Conservation (phyloP, 495 filamentous ascomycete species). For the Pyrenula massariospora region DNA sequence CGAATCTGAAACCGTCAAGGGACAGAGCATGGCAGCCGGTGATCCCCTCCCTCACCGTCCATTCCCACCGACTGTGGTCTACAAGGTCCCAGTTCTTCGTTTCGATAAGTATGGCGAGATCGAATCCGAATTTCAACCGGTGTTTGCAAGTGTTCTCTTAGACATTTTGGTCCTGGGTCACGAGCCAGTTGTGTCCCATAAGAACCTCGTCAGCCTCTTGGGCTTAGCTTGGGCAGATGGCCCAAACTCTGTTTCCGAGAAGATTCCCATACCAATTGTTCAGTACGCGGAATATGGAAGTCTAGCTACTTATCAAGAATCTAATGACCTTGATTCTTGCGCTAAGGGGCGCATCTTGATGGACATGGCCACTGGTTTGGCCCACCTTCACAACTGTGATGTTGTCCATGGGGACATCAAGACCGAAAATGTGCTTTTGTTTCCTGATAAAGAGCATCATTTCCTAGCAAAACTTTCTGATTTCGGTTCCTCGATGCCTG, state of each 20-base stretch:
- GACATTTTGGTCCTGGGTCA: neutral
- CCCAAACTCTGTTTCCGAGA: neutral
- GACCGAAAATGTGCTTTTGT: slow-evolving; percentile 20
- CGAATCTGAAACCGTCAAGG: too few species aligned
- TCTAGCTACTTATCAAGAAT: neutral
- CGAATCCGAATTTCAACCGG: too few species aligned
- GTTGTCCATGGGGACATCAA: slow-evolving; percentile 23
- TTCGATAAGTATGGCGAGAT: too few species aligned
- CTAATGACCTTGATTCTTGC: neutral
- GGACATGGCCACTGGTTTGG: neutral
- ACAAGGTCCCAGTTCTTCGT: too few species aligned
- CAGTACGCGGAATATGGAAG: neutral
- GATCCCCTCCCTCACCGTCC: too few species aligned
- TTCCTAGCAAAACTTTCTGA: slow-evolving; percentile 16
- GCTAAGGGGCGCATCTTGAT: neutral
- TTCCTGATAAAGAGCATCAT: slow-evolving; percentile 4
- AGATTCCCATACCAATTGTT: neutral
- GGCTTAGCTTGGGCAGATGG: neutral
- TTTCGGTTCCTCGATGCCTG: slow-evolving; percentile 15
- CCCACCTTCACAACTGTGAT: slow-evolving; percentile 3
- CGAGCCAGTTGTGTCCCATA: slow-evolving; percentile 1
- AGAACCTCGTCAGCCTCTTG: slow-evolving; percentile 7
- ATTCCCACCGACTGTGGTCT: too few species aligned
- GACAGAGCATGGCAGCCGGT: too few species aligned
- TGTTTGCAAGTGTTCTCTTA: too few species aligned